Evolutionary conservation across 2,329 filamentous ascomycete species (phyloP).

Genomic region (Penicillium sp.): DNA sequence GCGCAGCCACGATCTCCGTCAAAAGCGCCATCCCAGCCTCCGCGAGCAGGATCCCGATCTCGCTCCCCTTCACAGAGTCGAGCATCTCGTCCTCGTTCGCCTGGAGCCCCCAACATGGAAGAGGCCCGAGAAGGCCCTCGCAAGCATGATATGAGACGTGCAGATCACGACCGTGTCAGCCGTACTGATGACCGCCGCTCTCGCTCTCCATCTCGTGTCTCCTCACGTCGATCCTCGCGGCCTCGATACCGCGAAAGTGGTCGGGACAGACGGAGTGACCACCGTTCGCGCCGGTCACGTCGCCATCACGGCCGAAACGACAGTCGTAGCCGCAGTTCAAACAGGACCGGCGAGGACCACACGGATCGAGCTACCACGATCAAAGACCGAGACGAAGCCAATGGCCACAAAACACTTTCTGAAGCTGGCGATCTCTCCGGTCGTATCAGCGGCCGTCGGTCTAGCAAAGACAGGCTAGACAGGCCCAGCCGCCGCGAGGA

Average conservation of each 20-base stretch:
- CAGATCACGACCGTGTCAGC: slow-evolving; percentile 35
- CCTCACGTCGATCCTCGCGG: slow-evolving; percentile 57
- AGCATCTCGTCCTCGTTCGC: slow-evolving; percentile 54
- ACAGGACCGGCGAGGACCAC: slow-evolving; percentile 34
- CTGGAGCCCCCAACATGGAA: slow-evolving; percentile 4
- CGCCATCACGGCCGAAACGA: slow-evolving; percentile 46
- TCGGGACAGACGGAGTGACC: slow-evolving; percentile 46
- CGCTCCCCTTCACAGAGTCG: slow-evolving; percentile 49
- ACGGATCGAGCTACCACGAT: slow-evolving; percentile 34
- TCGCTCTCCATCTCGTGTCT: slow-evolving; percentile 64
- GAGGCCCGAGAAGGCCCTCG: slow-evolving; percentile 34
- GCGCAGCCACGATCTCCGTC: slow-evolving; percentile 27
- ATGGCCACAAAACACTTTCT: slow-evolving; percentile 16
- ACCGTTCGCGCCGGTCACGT: slow-evolving; percentile 50
- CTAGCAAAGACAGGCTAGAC: slow-evolving; percentile 31
- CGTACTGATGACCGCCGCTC: slow-evolving; percentile 52
- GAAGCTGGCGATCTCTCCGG: slow-evolving; percentile 24
- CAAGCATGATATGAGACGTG: slow-evolving; percentile 45
- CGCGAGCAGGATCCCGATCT: slow-evolving; percentile 23
- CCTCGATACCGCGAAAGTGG: slow-evolving; percentile 58
- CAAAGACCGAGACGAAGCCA: slow-evolving; percentile 22
- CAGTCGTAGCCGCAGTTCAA: slow-evolving; percentile 31
- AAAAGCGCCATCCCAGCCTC: slow-evolving; percentile 25
- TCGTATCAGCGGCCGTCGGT: slow-evolving; percentile 28
- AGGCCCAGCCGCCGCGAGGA: slow-evolving; percentile 30